Evolutionary conservation across 331 rosid species (phyloP), one percentile per base, ranked within the genome.

Genomic region (Dryas integrifolia): DNA sequence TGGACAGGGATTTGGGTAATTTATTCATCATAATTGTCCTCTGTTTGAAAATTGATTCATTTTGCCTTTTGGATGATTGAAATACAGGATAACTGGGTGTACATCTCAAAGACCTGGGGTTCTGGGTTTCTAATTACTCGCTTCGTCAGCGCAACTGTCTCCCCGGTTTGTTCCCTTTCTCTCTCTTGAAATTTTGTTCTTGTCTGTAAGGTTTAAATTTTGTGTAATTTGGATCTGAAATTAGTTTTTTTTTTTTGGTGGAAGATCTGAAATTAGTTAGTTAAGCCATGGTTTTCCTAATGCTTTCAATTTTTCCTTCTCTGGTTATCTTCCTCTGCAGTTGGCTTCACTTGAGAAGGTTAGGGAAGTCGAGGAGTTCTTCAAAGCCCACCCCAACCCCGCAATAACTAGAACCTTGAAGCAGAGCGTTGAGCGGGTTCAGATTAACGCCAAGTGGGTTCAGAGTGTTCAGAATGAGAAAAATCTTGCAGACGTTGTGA

Each of bases 381-480:
- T 91, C 72, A 86, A 80, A 26, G 79, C 16, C 76, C 90, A 76
- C 49, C 55, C 72, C 6, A 83, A 44, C 75, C 79, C 87, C 0
- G 51, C 91, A 7, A 83, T 89, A 39, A 85, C 88, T 21, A 89
- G 98, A 87, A 94, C 96, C 10, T 58, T 94, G 77, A 94, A 83
- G 86, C 98, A 94, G 88, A 94, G 98, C 81, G 85, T 89, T 47
- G 98, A 91, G 85, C 84, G 86, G 18, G 90, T 91, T 24, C 76
- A 77, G 74, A 89, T 89, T 43, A 91, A 94, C 62, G 81, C 92
- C 60, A 86, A 77, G 72, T 94, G 97, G 96, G 92, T 89, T 81
- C 76, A 84, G 84, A 75, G 82, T 61, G 70, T 89, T 76, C 72
- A 46, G 87, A 74, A 82, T 18, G 98, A 94, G 86, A 65, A 57